Evolutionary conservation across 2,329 filamentous ascomycete genomes (phyloP).

Genomic region (Beauveria medogensis): DNA sequence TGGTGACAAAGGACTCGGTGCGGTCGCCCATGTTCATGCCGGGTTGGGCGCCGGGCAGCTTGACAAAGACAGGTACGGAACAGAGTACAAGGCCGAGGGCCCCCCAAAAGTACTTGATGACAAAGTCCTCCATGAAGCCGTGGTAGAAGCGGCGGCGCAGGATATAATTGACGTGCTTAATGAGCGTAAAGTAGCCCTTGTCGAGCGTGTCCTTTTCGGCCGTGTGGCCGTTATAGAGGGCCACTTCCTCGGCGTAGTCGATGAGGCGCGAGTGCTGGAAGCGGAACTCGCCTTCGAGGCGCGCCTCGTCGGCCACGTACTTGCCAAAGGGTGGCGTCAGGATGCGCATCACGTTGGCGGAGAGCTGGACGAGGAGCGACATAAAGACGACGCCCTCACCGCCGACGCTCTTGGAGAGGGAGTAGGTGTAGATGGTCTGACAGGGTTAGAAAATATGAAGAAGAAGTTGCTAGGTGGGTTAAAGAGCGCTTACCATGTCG

Average conservation of each 20-base stretch:
- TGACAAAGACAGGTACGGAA: slow-evolving; percentile 93
- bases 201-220: slow-evolving; percentile 94
- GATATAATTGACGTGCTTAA: slow-evolving; percentile 98
- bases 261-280: slow-evolving; percentile 93
- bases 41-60: slow-evolving; percentile 61
- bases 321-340: slow-evolving; percentile 94
- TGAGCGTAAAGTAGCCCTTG: slow-evolving; percentile 97
- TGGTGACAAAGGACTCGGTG: slow-evolving; percentile 81
- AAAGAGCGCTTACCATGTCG: slow-evolving; percentile 61
- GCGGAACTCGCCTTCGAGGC: slow-evolving; percentile 89
- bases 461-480: neutral
- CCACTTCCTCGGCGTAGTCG: slow-evolving; percentile 92
- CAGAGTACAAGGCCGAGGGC: slow-evolving; percentile 85
- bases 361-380: slow-evolving; percentile 87
- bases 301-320: slow-evolving; percentile 93
- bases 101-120: slow-evolving; percentile 99
- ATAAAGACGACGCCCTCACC: slow-evolving; percentile 94
- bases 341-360: slow-evolving; percentile 85
- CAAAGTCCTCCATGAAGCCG: slow-evolving; percentile 99
- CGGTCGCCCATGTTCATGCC: slow-evolving; percentile 61
- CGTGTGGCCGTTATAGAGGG: slow-evolving; percentile 83
- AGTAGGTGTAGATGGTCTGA: slow-evolving; percentile 84
- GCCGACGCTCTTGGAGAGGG: slow-evolving; percentile 87
- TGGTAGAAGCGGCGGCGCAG: slow-evolving; percentile 86
- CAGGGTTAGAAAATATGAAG: neutral